A percentile compares a stretch with the other conserved stretches of the same genome.
These are phyloP conservation scores for Pyrrhoderma noxium DNA, from an alignment of 1,284 basidiomycete genomes.

Conservation along the genomic window DNA sequence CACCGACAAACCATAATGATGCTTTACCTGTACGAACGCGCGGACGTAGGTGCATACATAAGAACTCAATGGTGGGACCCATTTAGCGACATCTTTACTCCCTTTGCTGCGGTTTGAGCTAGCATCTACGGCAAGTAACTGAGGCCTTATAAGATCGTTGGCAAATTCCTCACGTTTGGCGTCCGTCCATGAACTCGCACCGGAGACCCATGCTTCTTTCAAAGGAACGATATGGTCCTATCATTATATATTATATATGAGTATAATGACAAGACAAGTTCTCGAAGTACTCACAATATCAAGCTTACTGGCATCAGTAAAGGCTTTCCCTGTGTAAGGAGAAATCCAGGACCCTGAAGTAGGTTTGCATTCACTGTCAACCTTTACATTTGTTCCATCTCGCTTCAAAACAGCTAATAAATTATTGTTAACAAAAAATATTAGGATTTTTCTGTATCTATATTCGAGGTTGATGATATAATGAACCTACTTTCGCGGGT, in stretches of 20 bases:
- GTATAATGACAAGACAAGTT: background rate
- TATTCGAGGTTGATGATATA: background rate
- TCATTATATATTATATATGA: background rate
- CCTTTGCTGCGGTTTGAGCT: slow-evolving; percentile 35
- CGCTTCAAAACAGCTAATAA: slow-evolving; percentile 43
- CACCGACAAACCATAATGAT: slow-evolving; percentile 39
- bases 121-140: slow-evolving; percentile 44
- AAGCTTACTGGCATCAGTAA: slow-evolving; percentile 37
- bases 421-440: background rate
- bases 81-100: slow-evolving; percentile 37
- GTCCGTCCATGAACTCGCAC: slow-evolving; percentile 40
- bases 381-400: slow-evolving; percentile 43
- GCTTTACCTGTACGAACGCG: slow-evolving; percentile 45
- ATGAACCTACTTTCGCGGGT: slow-evolving; percentile 42
- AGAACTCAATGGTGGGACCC: slow-evolving; percentile 39
- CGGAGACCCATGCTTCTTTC: slow-evolving; percentile 50
- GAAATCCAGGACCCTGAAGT: slow-evolving; percentile 48
- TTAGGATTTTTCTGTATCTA: too few species aligned
- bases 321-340: slow-evolving; percentile 40
- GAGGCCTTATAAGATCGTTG: slow-evolving; percentile 45
- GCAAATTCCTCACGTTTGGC: slow-evolving; percentile 42
- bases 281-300: slow-evolving; percentile 37
- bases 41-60: slow-evolving; percentile 42
- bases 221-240: slow-evolving; percentile 47
- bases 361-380: slow-evolving; percentile 33